Base-by-base conservation (phyloP, 2,329 filamentous ascomycete genomes). In the Penicillium sp. region DNA sequence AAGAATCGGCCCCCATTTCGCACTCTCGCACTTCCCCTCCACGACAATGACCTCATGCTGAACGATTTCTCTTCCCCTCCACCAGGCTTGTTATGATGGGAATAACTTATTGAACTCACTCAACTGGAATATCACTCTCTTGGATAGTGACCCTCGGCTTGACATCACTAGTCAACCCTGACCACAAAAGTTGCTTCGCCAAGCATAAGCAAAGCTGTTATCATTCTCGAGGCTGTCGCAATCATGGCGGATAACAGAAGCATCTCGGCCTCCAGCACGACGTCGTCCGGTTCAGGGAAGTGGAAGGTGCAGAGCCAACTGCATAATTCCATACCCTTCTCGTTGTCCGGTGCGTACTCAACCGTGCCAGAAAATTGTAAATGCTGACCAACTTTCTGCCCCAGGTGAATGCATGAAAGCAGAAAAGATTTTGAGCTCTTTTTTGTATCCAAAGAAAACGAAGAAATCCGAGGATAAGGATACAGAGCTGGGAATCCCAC, bases 391-490 rank as follows among this genome's bases (percentile, higher is more conserved):
- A 40, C 15, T 18, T 9, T 7, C 10, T 13, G 3, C 12, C 4
- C 9, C 18, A 39, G 44, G 18, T 8, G 44, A 46, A 29, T 46
- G 44, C 13, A 33, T n/a, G 20, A 46, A 46, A 7, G 44, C 44
- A 34, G 44, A 37, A 21, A 36, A 37, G n/a, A 46, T 46, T 23
- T 17, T 46, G 9, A 39, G 33, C 12, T 39, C 44, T n/a, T 46
- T 46, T 12, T 17, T 46, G 10, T 36, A 29, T 32, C 44, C 44
- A 4, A 27, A 20, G 9, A 6, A 29, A 15, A 6, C n/a, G 9
- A 42, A 42, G n/a, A 42, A 42, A 15, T 10, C 24, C 12, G 12
- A 42, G 3, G 39, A 42, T 21, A 24, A 30, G 9, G 24, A 27
- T 42, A 40, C 36, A 21, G 39, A 42, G n/a, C 24, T 30, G 10